Conservation (phyloP, 306 rosid species). For the Sophora flavescens region DNA sequence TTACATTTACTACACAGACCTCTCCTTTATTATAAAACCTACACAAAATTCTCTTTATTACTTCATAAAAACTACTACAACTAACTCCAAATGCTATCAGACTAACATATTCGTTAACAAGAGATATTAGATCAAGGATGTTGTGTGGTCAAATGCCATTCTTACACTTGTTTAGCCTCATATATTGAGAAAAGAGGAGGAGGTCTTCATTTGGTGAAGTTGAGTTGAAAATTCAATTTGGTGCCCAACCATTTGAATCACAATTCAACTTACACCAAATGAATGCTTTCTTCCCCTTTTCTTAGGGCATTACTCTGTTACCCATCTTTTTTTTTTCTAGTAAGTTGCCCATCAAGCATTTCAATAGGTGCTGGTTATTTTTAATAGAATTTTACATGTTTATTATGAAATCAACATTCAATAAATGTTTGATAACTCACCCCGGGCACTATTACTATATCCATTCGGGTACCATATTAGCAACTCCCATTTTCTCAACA, state of each 20-base stretch:
- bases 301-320: neutral
- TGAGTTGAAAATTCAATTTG: slow-evolving; percentile 13
- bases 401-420: neutral
- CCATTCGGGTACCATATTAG: neutral
- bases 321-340: neutral
- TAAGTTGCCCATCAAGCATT: neutral
- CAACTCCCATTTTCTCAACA: neutral
- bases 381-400: too few relatives aligned
- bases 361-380: neutral
- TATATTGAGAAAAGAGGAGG: slow-evolving; percentile 7
- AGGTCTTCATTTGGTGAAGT: neutral
- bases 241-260: slow-evolving; percentile 22
- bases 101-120: neutral
- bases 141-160: slow-evolving; percentile 8
- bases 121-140: slow-evolving; percentile 12
- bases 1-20: slow-evolving; percentile 10
- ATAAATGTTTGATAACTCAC: neutral
- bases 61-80: neutral
- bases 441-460: neutral
- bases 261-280: slow-evolving; percentile 2
- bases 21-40: neutral
- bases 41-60: neutral
- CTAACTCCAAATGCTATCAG: slow-evolving; percentile 5
- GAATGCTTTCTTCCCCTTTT: neutral
- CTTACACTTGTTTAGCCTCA: slow-evolving; percentile 6